A percentile compares a stretch with the other conserved stretches of the same genome.
phyloP scores from a whole-genome alignment of 1,284 basidiomycete genomes.

The Boletus calvinii region DNA sequence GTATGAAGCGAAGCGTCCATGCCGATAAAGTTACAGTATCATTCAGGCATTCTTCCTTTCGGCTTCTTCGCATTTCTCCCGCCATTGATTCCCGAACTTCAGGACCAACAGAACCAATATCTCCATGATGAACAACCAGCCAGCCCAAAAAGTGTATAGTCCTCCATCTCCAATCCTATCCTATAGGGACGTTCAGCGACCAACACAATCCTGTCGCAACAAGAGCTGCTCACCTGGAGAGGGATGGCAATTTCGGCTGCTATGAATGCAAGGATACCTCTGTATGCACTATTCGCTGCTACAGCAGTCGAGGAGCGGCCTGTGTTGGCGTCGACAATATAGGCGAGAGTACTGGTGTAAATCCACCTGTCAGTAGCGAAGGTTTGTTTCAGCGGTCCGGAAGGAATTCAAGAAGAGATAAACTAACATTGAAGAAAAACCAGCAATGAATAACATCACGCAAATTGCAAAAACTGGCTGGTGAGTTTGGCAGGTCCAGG shows the following conservation, averaged over 20 bases:
- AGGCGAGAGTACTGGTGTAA: slow-evolving; percentile 69
- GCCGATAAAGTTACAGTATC: neutral
- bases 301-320: slow-evolving; percentile 74
- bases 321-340: slow-evolving; percentile 75
- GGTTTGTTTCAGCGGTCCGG: slow-evolving; percentile 1
- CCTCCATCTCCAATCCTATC: slow-evolving; percentile 67
- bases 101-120: slow-evolving; percentile 52
- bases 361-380: slow-evolving; percentile 51
- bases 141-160: slow-evolving; percentile 72
- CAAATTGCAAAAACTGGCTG: slow-evolving; percentile 65
- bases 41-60: slow-evolving; percentile 24
- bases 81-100: slow-evolving; percentile 47
- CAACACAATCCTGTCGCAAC: neutral
- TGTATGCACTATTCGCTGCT: slow-evolving; percentile 68
- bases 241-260: slow-evolving; percentile 72
- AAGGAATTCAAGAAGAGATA: neutral
- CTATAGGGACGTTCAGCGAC: slow-evolving; percentile 22
- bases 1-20: neutral
- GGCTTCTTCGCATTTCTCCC: slow-evolving; percentile 37
- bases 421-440: slow-evolving; percentile 52
- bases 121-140: slow-evolving; percentile 52
- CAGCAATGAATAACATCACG: slow-evolving; percentile 60
- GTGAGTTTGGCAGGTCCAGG: slow-evolving; percentile 71
- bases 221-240: slow-evolving; percentile 46
- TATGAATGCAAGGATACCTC: slow-evolving; percentile 68